Evolutionary conservation across 2,329 filamentous ascomycete species (phyloP), one percentile per base, ranked within the genome.

Genomic region (Apiospora hydei): DNA sequence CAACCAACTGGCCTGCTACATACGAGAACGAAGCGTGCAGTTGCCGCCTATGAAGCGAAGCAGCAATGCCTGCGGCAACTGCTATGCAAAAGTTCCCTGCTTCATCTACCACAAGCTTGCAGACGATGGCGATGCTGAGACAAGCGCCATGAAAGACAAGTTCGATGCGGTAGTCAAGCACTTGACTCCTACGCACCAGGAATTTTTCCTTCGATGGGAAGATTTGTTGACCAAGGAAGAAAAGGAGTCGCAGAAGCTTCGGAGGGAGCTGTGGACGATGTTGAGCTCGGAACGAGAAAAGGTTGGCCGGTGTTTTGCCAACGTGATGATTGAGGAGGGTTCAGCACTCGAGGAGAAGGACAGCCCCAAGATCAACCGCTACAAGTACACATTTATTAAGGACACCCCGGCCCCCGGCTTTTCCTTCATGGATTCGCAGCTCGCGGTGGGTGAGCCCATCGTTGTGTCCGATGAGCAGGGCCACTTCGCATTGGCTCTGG

Each of bases 201-300:
- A 91, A 0, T 99, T 98, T 81, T 98, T 99, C 82, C 87, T 93
- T 74, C 98, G 96, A 80, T 99, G 96, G 96, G 96, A 99, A 81
- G 89, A 92, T 69, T 86, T 99, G 18, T 85, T 99, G 49, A 98
- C 96, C 0, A 96, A 96, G 80, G 96, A 99, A 84, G 96, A 99
- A 81, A 94, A 92, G 77, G 95, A 97, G 77, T 91, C 93, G 79
- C 92, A 96, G 80, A 97, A 93, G 78, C 92, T 95, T 74, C 91
- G 95, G 74, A 88, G 95, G 75, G 96, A 99, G 80, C 85, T 99
- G 2, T 99, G 96, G 96, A 98, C 95, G 0, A 97, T 99, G 93
- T 84, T 95, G 30, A 98, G 96, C 80, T 87, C 85, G 0, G 94
- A 98, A 80, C 92, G 96, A 67, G 95, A 99, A 81, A 93, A 93